Base-by-base conservation (phyloP, 768 basidiomycete genomes). In the Trametes sanguinea region DNA sequence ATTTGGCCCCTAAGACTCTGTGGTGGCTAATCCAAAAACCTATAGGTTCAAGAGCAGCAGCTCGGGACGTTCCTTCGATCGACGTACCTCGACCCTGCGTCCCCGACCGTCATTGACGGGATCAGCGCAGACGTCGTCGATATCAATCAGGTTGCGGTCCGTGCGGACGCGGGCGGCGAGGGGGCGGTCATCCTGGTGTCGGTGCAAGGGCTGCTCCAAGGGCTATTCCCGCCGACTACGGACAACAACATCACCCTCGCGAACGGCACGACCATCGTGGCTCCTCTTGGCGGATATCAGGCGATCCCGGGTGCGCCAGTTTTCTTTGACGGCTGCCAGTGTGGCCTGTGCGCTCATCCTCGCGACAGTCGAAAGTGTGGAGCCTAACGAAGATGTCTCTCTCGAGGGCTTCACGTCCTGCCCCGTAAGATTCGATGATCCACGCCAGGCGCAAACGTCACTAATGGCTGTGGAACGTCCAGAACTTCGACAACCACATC, bases 81-180 rank as follows among this genome's bases (percentile, higher is more conserved):
- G 29, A 68, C 80, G 14, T 89, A 89, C 69, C 64, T 87, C 55
- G 77, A 83, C 57, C 45, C 75, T 0, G 76, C 80, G 0, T 87
- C 87, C 2, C 66, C 84, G 0, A 78, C 76, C 2, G 78, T 77
- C 61, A 84, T 89, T 50, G 59, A 75, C 5, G 80, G 78, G 0
- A 72, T 74, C 52, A 72, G 67, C 61, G 67, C 71, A 0, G 68
- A 58, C n/a, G 63, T 77, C 48, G 73, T 76, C 62, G 58, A 77
- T 46, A 72, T 75, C 50, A 69, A 68, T 54, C 75, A 80, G 64
- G 71, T 81, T 54, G 69, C 69, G 37, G 77, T 84, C 56, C 81
- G 80, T n/a, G 88, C 89, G 2, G 88, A 90, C 71, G 83, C 81
- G 39, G 86, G 85, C 4, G 86, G 85, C 27, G 89, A 89, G 71